Base-by-base conservation (phyloP, 2,329 filamentous ascomycete species). In the Penicillium sp. region DNA sequence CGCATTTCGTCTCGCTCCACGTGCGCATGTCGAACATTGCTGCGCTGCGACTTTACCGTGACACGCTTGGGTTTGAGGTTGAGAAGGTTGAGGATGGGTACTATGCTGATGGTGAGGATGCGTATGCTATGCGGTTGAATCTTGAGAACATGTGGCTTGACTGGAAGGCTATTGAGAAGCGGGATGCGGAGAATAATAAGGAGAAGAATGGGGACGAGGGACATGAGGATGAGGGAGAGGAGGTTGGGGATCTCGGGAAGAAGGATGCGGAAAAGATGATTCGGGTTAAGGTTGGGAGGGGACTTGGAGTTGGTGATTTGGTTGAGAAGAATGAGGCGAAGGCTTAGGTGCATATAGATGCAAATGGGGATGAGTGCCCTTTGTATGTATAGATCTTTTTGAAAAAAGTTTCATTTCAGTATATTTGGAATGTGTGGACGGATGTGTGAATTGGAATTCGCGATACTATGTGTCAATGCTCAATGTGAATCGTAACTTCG, bases 41-140 rank as follows among this genome's bases (percentile, higher is more conserved):
- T 7, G 94, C 94, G 26, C 84, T 96, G 60, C 90, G 89, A 67
- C 84, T 99, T 22, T 99, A 99, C 83, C 87, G 91, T 67, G 89
- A 95, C 72, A 97, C 92, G 0, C 85, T 97, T 0, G 88, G 90
- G 52, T 97, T 97, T 81, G 84, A 87, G 71, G 89, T 90, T 64
- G 90, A 94, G 62, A 94, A 91, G 45, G 64, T 77, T 35, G 74
- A 77, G 61, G 66, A 68, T 59, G 76, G 75, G 61, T 76, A 77
- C 67, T 99, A 99, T 73, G 94, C 94, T 55, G 94, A 99, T 74
- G 93, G 93, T 57, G 94, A 99, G 78, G 91, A 99, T 78, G 94
- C 94, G 36, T 96, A 87, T 72, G 89, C 86, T 70, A 99, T 99
- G 94, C 87, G 87, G 60, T 89, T 96, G 73, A 88, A 97, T 68